Conservation (phyloP, 176 grass and related monocot genomes). For the Guadua angustifolia region DNA sequence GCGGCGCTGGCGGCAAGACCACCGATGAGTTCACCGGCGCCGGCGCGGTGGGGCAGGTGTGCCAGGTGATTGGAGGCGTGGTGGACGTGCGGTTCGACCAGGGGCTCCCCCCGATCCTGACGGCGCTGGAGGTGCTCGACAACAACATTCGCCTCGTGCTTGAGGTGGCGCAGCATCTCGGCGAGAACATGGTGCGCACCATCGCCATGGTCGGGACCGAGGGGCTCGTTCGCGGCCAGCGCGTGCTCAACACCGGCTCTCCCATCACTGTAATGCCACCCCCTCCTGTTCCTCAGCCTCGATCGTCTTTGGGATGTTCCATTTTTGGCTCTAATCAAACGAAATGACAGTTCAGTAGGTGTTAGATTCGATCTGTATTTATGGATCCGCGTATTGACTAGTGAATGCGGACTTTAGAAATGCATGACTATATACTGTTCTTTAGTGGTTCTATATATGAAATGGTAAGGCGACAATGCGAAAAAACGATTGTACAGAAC, state of each 20-base stretch:
- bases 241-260: conserved; percentile 89
- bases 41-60: conserved; percentile 67
- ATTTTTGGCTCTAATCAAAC: conserved; percentile 34
- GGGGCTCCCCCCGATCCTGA: conserved; percentile 82
- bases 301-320: conserved; percentile 1
- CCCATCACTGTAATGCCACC: conserved; percentile 73
- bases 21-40: conserved; percentile 82
- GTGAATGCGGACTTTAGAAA: neutral
- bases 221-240: conserved; percentile 83
- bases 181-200: conserved; percentile 92
- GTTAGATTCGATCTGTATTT: conserved; percentile 28
- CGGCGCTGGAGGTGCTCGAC: conserved; percentile 89
- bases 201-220: conserved; percentile 95
- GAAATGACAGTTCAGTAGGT: neutral
- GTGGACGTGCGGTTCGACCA: conserved; percentile 85
- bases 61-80: conserved; percentile 77
- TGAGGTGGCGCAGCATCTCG: conserved; percentile 95
- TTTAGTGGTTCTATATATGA: neutral
- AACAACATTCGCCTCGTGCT: conserved; percentile 86
- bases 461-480: neutral
- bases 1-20: conserved; percentile 50
- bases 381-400: neutral
- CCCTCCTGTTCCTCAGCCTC: neutral
- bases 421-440: neutral
- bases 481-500: neutral